These are phyloP conservation scores for Stephania japonica DNA, from an alignment of 164 flowering plant species.

Conservation along the genomic window DNA sequence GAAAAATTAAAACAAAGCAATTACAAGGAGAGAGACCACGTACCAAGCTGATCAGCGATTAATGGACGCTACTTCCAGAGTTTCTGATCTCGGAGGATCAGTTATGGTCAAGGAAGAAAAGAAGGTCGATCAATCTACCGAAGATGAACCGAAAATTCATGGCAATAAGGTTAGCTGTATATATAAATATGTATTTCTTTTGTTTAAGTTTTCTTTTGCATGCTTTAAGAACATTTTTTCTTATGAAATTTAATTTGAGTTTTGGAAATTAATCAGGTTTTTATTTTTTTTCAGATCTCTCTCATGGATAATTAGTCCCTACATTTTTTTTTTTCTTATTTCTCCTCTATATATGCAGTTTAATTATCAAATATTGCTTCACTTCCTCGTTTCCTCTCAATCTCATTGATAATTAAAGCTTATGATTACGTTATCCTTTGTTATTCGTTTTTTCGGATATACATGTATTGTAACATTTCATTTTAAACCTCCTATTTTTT, in stretches of 20 bases:
- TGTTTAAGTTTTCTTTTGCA: background rate
- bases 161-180: background rate
- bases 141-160: background rate
- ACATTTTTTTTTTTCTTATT: background rate
- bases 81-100: slow-evolving; percentile 9
- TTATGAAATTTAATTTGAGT: background rate
- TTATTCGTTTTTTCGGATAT: too few species aligned
- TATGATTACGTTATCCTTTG: too few species aligned
- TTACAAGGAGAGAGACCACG: background rate
- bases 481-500: too few species aligned
- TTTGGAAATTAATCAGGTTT: background rate
- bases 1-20: background rate
- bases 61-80: slow-evolving; percentile 21
- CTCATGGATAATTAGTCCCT: background rate
- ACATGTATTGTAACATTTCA: too few species aligned
- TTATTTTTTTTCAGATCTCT: background rate
- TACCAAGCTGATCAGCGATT: background rate
- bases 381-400: too few species aligned
- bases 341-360: background rate
- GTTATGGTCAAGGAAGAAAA: slow-evolving; percentile 18
- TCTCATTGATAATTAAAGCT: background rate
- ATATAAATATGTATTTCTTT: background rate
- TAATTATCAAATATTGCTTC: too few species aligned
- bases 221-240: too few species aligned
- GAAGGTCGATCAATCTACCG: slow-evolving; percentile 5